Evolutionary conservation across 352 stramenopile genomes (phyloP).

Genomic region (Globisporangium paroecandrum): DNA sequence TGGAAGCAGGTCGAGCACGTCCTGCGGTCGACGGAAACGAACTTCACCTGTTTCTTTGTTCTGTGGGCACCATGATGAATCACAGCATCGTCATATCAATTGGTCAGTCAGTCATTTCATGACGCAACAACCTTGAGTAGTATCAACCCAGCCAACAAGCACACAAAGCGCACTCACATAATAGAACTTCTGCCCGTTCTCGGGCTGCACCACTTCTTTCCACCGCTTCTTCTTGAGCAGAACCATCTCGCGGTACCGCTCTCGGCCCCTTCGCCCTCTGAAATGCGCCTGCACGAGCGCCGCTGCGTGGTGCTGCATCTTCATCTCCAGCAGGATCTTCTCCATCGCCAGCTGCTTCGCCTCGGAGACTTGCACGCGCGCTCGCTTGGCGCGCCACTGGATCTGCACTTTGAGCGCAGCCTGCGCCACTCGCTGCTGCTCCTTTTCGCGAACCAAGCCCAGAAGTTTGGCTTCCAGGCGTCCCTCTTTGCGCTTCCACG

Average conservation of each 20-base stretch:
- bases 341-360: conserved; percentile 38
- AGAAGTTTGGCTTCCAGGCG: conserved; percentile 34
- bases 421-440: conserved; percentile 29
- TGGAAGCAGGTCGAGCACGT: conserved; percentile 89
- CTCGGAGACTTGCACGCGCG: conserved; percentile 24
- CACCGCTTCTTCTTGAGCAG: conserved; percentile 80
- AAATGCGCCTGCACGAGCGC: conserved; percentile 77
- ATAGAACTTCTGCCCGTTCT: conserved; percentile 82
- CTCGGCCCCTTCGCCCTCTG: conserved; percentile 63
- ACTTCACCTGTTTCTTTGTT: conserved; percentile 93
- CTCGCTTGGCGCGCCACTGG: conserved; percentile 40
- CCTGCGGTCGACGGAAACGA: conserved; percentile 85
- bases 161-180: conserved; percentile 52
- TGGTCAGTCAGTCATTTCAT: not conserved
- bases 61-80: conserved; percentile 23
- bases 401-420: conserved; percentile 46
- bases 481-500: conserved; percentile 60
- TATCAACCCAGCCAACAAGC: not conserved
- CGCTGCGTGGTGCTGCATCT: conserved; percentile 61
- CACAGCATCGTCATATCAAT: not conserved
- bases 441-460: conserved; percentile 33
- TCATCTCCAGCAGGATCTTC: conserved; percentile 37
- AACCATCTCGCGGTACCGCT: conserved; percentile 47
- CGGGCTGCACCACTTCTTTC: conserved; percentile 88
- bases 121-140: not conserved